A percentile compares a stretch with the other conserved stretches of the same genome.
Evolutionary conservation across 371 early-diverging fungal species (phyloP).

Genomic region (Mucor mucedo): DNA sequence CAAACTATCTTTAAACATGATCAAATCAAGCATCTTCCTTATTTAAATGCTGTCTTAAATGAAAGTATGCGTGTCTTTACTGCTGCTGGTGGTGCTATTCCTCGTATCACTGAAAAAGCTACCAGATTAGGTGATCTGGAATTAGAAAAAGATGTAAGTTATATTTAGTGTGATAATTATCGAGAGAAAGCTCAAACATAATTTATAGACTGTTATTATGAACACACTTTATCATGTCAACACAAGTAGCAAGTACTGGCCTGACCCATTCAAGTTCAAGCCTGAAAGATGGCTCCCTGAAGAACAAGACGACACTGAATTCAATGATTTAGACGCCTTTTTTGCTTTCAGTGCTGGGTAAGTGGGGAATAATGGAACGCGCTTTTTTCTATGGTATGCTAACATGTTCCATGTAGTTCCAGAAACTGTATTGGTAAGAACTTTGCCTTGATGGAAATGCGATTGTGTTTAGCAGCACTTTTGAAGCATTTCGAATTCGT

Average conservation of each 20-base stretch:
- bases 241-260: conserved; percentile 34
- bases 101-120: conserved; percentile 26
- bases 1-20: conserved; percentile 31
- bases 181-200: not conserved
- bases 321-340: conserved; percentile 37
- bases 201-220: conserved; percentile 18
- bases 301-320: conserved; percentile 2
- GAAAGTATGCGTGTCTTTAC: conserved; percentile 44
- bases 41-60: conserved; percentile 45
- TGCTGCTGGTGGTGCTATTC: conserved; percentile 31
- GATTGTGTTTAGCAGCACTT: conserved; percentile 39
- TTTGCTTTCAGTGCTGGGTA: conserved; percentile 51
- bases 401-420: conserved; percentile 20
- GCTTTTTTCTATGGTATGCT: too few species aligned
- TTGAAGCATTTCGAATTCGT: conserved; percentile 37
- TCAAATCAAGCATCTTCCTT: conserved; percentile 39
- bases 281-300: conserved; percentile 45
- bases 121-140: conserved; percentile 14
- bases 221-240: conserved; percentile 26
- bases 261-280: conserved; percentile 25
- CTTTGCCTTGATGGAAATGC: conserved; percentile 58
- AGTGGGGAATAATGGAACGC: not conserved
- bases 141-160: conserved; percentile 35
- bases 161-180: not conserved
- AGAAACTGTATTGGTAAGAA: conserved; percentile 59